These are phyloP conservation scores for Cercophora newfieldiana DNA, from an alignment of 495 filamentous ascomycete genomes.

Conservation along the genomic window DNA sequence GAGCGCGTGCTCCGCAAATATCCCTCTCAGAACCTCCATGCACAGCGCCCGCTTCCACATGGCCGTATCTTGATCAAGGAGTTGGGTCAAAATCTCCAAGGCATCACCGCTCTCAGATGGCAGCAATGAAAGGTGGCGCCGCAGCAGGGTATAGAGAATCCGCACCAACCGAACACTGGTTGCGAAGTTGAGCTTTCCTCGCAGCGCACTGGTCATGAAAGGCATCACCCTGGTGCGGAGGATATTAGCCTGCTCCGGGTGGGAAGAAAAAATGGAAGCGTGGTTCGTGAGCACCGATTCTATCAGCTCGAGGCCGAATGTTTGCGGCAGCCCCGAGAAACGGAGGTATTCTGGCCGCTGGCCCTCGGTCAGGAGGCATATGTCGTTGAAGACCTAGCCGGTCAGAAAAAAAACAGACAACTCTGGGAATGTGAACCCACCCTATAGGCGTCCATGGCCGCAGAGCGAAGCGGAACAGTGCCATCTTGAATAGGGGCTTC, in stretches of 20 bases:
- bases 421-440: slow-evolving; percentile 38
- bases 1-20: slow-evolving; percentile 76
- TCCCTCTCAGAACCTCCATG: slow-evolving; percentile 84
- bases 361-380: slow-evolving; percentile 84
- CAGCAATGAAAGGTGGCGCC: slow-evolving; percentile 72
- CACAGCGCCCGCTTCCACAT: slow-evolving; percentile 85
- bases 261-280: slow-evolving; percentile 71
- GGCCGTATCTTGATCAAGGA: slow-evolving; percentile 80
- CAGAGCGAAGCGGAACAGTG: slow-evolving; percentile 63
- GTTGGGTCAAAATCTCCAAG: slow-evolving; percentile 78
- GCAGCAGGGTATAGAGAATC: slow-evolving; percentile 76
- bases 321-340: slow-evolving; percentile 71
- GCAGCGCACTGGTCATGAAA: slow-evolving; percentile 72
- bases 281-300: slow-evolving; percentile 87
- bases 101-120: slow-evolving; percentile 81
- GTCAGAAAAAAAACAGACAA: slow-evolving; percentile 24
- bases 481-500: slow-evolving; percentile 66
- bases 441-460: slow-evolving; percentile 83
- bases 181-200: slow-evolving; percentile 76
- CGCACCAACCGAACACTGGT: slow-evolving; percentile 79
- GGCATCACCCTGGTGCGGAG: slow-evolving; percentile 81
- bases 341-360: slow-evolving; percentile 77
- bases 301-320: slow-evolving; percentile 85
- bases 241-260: slow-evolving; percentile 78
- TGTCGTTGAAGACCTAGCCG: slow-evolving; percentile 74